phyloP scores from a whole-genome alignment of 2,329 filamentous ascomycete species.

The Colletotrichum aenigma region DNA sequence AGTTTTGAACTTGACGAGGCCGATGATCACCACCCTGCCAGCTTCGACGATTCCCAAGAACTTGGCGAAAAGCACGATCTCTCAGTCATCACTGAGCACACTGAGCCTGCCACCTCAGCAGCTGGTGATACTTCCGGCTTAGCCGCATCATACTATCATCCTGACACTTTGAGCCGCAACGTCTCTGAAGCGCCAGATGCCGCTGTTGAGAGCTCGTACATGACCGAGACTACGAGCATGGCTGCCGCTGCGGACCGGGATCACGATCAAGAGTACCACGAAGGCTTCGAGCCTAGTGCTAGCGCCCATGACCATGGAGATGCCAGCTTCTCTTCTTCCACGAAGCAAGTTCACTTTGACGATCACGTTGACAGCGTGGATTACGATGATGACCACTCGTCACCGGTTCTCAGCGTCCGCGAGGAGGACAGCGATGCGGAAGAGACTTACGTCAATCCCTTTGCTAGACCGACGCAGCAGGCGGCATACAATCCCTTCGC shows the following conservation, averaged over 20 bases:
- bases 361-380: not conserved
- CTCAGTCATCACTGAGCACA: conserved; percentile 1
- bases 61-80: not conserved
- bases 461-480: not conserved
- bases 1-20: not conserved
- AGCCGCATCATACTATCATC: not conserved
- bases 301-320: not conserved
- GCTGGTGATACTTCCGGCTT: not conserved
- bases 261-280: not conserved
- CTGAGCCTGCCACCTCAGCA: not conserved
- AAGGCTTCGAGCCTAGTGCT: not conserved
- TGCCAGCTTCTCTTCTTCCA: not conserved
- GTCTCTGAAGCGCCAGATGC: not conserved
- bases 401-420: conserved; percentile 1
- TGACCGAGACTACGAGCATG: not conserved
- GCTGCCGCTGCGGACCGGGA: not conserved
- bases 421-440: not conserved
- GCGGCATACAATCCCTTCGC: conserved; percentile 7
- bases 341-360: not conserved
- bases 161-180: not conserved
- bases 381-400: not conserved
- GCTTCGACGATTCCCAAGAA: not conserved
- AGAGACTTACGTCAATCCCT: not conserved
- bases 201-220: not conserved
- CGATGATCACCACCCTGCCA: not conserved